Evolutionary conservation across 176 grass and related monocot species (phyloP).

Genomic region (Musa beccarii): DNA sequence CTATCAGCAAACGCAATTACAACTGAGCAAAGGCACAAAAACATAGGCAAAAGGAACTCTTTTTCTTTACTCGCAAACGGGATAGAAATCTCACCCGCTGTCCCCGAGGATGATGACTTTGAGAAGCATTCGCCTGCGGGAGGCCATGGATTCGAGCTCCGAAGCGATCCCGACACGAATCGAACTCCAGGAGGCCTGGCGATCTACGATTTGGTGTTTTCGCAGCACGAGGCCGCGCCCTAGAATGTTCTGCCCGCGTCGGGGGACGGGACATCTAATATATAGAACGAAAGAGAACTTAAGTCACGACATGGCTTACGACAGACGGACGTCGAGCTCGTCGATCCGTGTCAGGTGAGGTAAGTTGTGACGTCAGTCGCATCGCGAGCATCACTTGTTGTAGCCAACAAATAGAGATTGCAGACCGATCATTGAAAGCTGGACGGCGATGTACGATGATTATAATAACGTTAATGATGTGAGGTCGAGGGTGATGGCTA

Average conservation of each 20-base stretch:
- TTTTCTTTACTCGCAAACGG: background rate
- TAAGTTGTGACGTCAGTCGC: no score
- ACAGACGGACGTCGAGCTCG: no score
- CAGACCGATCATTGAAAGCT: no score
- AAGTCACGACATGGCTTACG: no score
- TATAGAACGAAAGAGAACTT: no score
- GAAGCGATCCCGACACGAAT: background rate
- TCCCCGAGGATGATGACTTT: conserved; percentile 99
- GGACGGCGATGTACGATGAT: no score
- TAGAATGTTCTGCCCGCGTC: background rate
- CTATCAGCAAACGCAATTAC: conserved; percentile 24
- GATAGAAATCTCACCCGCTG: conserved; percentile 54
- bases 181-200: background rate
- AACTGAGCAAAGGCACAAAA: background rate
- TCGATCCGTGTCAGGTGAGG: no score
- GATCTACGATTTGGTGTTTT: background rate
- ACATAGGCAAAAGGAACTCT: background rate
- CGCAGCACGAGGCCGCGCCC: background rate
- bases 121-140: conserved; percentile 91
- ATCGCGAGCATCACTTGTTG: no score
- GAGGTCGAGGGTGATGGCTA: no score
- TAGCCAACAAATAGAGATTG: no score
- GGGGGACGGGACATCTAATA: no score
- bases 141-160: conserved; percentile 53
- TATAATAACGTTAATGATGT: no score